These are phyloP conservation scores for Singerocomus inundabilis DNA, from an alignment of 1,284 basidiomycete species.

Conservation along the genomic window DNA sequence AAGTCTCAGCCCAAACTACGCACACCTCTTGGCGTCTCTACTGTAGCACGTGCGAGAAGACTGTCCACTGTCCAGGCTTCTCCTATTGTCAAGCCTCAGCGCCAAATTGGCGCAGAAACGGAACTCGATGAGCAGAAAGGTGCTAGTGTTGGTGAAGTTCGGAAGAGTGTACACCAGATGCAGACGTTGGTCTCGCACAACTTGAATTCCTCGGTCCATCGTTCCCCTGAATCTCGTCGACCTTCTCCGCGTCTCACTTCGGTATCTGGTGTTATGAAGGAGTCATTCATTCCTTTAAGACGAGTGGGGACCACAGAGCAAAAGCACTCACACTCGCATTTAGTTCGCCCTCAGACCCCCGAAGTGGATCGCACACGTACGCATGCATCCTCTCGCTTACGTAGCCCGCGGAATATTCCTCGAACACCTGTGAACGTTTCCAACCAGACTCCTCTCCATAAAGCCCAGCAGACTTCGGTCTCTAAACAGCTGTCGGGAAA, in stretches of 20 bases:
- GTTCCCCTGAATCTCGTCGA: slow-evolving; percentile 23
- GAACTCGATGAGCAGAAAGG: slow-evolving; percentile 1
- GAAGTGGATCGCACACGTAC: slow-evolving; percentile 2
- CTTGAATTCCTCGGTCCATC: slow-evolving; percentile 20
- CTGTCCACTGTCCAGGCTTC: slow-evolving; percentile 34
- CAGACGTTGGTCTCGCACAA: slow-evolving; percentile 9
- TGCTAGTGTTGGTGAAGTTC: neutral
- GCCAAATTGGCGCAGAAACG: slow-evolving; percentile 12
- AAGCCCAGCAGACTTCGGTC: slow-evolving; percentile 2
- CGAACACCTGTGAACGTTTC: slow-evolving; percentile 8
- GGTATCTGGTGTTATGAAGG: neutral
- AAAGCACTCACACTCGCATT: slow-evolving; percentile 4
- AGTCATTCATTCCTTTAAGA: neutral
- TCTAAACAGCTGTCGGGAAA: slow-evolving; percentile 30
- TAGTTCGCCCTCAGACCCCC: slow-evolving; percentile 3
- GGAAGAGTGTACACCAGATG: neutral
- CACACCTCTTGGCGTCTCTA: slow-evolving; percentile 4
- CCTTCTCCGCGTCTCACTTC: slow-evolving; percentile 16
- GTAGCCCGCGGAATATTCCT: neutral
- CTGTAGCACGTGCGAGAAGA: slow-evolving; percentile 19
- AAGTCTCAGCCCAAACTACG: slow-evolving; percentile 31
- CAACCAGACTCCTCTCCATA: slow-evolving; percentile 5
- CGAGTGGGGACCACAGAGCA: slow-evolving; percentile 1
- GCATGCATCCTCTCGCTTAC: neutral
- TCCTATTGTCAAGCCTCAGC: slow-evolving; percentile 20